A percentile compares a stretch with the other conserved stretches of the same genome.
phyloP scores from a whole-genome alignment of 768 basidiomycete genomes.

The Boletus rubescentipes region DNA sequence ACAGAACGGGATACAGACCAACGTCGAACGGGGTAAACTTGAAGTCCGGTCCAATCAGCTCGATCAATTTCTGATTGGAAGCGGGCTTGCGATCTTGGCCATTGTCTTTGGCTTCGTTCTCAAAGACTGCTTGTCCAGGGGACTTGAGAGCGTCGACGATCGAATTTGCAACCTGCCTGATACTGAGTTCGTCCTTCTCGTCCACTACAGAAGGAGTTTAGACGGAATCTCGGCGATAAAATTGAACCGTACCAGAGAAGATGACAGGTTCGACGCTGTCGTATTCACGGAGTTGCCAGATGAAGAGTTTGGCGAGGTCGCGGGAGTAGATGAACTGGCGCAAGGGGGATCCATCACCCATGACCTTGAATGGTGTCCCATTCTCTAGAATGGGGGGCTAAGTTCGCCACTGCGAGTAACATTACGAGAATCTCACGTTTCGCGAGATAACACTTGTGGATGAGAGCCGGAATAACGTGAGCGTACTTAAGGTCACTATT shows the following conservation, averaged over 20 bases:
- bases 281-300: slow-evolving; percentile 90
- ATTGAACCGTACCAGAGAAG: slow-evolving; percentile 61
- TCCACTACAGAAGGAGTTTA: slow-evolving; percentile 52
- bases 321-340: slow-evolving; percentile 98
- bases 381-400: slow-evolving; percentile 51
- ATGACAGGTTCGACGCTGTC: slow-evolving; percentile 92
- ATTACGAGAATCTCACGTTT: slow-evolving; percentile 55
- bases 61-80: slow-evolving; percentile 82
- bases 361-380: slow-evolving; percentile 79
- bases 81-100: slow-evolving; percentile 97
- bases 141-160: slow-evolving; percentile 84
- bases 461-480: slow-evolving; percentile 92
- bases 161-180: slow-evolving; percentile 87
- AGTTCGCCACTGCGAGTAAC: background rate
- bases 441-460: slow-evolving; percentile 91
- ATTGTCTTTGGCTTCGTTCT: slow-evolving; percentile 64
- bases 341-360: slow-evolving; percentile 88
- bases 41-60: slow-evolving; percentile 70
- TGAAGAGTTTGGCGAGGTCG: slow-evolving; percentile 93
- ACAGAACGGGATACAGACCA: slow-evolving; percentile 45
- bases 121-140: slow-evolving; percentile 76
- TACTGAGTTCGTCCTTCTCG: slow-evolving; percentile 92
- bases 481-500: slow-evolving; percentile 81
- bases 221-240: background rate
- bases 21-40: slow-evolving; percentile 89